Evolutionary conservation across 1,284 basidiomycete genomes (phyloP).

Genomic region (Sporisorium sorghi): DNA sequence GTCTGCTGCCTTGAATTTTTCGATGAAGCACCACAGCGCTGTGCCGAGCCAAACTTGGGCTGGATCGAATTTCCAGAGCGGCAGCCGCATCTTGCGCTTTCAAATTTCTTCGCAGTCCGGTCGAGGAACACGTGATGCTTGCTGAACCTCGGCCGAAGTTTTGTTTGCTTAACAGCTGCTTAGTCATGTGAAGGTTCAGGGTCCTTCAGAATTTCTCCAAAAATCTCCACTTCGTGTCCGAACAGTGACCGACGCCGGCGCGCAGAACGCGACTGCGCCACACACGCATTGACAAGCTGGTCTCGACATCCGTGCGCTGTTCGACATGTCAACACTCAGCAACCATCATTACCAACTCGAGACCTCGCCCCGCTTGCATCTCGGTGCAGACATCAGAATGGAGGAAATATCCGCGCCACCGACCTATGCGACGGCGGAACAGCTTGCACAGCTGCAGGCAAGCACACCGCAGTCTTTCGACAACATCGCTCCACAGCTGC

Average conservation of each 20-base stretch:
- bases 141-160: neutral
- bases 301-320: slow-evolving; percentile 9
- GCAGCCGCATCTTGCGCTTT: neutral
- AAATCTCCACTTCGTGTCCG: slow-evolving; percentile 8
- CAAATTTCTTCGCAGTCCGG: neutral
- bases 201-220: slow-evolving; percentile 12
- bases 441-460: slow-evolving; percentile 28
- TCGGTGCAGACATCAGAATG: slow-evolving; percentile 12
- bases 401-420: slow-evolving; percentile 34
- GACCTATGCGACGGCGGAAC: slow-evolving; percentile 19
- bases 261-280: neutral
- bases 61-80: neutral
- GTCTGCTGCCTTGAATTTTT: slow-evolving; percentile 3
- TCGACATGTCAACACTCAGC: neutral
- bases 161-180: neutral
- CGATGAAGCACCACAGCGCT: slow-evolving; percentile 1
- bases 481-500: slow-evolving; percentile 33
- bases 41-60: neutral
- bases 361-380: neutral
- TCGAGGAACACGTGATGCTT: neutral
- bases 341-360: slow-evolving; percentile 1
- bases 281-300: neutral
- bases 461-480: slow-evolving; percentile 53
- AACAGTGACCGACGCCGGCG: slow-evolving; percentile 5
- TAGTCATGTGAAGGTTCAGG: slow-evolving; percentile 13